These are phyloP conservation scores for Apophysomyces sp. DNA, from an alignment of 371 early-diverging fungal genomes.

Conservation along the genomic window DNA sequence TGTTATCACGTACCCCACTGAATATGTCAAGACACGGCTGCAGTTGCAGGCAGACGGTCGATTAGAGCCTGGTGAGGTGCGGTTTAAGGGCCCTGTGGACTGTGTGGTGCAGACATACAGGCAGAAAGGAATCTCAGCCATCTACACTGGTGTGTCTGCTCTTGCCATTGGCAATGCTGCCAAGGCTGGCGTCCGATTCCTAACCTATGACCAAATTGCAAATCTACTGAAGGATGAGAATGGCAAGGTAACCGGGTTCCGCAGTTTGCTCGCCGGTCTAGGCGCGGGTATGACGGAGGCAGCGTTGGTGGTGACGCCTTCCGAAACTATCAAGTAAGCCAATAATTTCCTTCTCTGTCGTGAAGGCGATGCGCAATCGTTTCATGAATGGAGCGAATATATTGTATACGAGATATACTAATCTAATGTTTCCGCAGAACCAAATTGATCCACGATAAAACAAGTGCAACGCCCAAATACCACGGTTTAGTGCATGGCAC, in stretches of 20 bases:
- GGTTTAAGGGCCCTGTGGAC: conserved; percentile 82
- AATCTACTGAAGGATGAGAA: conserved; percentile 66
- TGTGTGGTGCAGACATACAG: conserved; percentile 65
- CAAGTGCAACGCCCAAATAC: conserved; percentile 66
- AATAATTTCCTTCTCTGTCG: neutral
- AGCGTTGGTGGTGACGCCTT: conserved; percentile 83
- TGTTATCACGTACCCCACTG: conserved; percentile 87
- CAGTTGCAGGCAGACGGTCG: conserved; percentile 76
- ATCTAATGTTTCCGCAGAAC: conserved; percentile 52
- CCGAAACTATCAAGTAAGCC: conserved; percentile 87
- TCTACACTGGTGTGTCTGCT: conserved; percentile 44
- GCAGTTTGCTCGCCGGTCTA: conserved; percentile 81
- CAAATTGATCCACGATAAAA: conserved; percentile 82
- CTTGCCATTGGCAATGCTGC: conserved; percentile 88
- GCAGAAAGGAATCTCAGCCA: conserved; percentile 19
- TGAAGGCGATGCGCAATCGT: too few relatives aligned
- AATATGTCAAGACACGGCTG: conserved; percentile 91
- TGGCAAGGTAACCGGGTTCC: conserved; percentile 64
- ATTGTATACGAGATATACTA: conserved; percentile 12
- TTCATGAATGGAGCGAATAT: too few relatives aligned
- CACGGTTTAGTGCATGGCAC: conserved; percentile 80
- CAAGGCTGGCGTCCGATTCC: conserved; percentile 91
- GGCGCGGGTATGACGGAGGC: conserved; percentile 91
- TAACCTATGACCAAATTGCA: conserved; percentile 85
- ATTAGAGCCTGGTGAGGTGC: conserved; percentile 43